Evolutionary conservation across 108 stramenopile species (phyloP), one percentile per base, ranked within the genome.

Genomic region (Skeletonema marinoi): DNA sequence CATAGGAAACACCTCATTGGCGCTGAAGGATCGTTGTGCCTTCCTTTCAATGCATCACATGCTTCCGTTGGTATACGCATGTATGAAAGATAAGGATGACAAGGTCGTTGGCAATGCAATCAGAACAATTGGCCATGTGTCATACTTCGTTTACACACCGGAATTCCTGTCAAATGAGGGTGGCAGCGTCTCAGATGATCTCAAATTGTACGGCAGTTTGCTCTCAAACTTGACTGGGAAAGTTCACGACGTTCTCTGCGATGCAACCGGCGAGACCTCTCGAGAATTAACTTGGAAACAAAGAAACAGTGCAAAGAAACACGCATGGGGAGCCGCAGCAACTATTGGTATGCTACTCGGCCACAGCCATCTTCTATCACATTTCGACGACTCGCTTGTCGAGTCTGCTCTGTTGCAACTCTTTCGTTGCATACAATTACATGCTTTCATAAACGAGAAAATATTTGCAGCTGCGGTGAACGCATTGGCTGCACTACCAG

Each of bases 41-140:
- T 58, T 69, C 17, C 65, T 72, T 9, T 75, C 46, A 17, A 77
- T 60, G 80, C 77, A 41, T 75, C 46, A 12, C 30, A 42, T 56
- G 38, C 68, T 63, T 62, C 65, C 11, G 60, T 65, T 63, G 16
- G 54, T 84, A 44, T 69, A 56, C 13, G 48, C 17, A 2, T 74
- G 71, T 19, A 51, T 90, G 12, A 42, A 74, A n/a, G 88, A 88
- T 62, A 74, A 71, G 6, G 88, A 90, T 39, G 87, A 89, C 48
- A 89, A 89, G 85, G 88, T 90, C 30, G 88, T 78, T 32, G 81
- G 65, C 6, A 93, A 93, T 71, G 85, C 92, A 16, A 89, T 93
- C 33, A 86, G 92, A 63, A 81, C 85, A 5, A 60, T 84, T 11
- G 89, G 89, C 3, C 92, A 91, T 60, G 50, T 79, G 19, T 66